Base-by-base conservation (phyloP, 352 stramenopile genomes). In the Globisporangium nunn region DNA sequence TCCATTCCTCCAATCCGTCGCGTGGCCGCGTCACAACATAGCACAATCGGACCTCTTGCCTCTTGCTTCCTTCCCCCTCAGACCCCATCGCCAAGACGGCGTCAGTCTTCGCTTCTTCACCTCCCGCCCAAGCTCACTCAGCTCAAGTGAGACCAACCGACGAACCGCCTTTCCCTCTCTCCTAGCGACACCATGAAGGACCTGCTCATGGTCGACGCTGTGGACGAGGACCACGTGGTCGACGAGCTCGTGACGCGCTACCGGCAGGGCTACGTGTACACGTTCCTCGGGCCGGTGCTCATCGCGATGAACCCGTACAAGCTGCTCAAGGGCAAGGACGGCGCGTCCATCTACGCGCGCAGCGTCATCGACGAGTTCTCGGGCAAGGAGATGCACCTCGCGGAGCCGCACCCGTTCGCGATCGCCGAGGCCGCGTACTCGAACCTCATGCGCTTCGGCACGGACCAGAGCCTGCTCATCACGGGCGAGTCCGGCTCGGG, bases 281-380 rank as follows among this genome's bases (percentile, higher is more conserved):
- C 77, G 70, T 96, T 95, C 75, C 87, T 96, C n/a, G 88, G 88
- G 0, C 82, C 84, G 37, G 85, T 96, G 56, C 81, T 96, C 40
- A 91, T 96, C 62, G 85, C 86, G 51, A 82, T 92, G 65, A 96
- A 96, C 72, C 88, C 88, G 48, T 96, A 95, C 80, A 93, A 93
- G 72, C 62, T 87, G 74, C 67, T 90, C 52, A 73, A 63, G 50
- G 72, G 85, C 62, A 72, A 73, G 61, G 68, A 78, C 54, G 80
- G 80, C 39, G 64, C 63, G 66, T 89, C 81, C 31, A 90, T 92
- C 67, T 93, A 92, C 70, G 81, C 78, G 44, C 64, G 53, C 48
- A 81, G 85, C 66, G 84, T 87, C 70, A 84, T 93, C 59, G 70
- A 81, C 48, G 70, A 78, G 63, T 93, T 91, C 64, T 81, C 75